phyloP scores from a whole-genome alignment of 2,329 filamentous ascomycete species.

The Fusarium oligoseptatum region DNA sequence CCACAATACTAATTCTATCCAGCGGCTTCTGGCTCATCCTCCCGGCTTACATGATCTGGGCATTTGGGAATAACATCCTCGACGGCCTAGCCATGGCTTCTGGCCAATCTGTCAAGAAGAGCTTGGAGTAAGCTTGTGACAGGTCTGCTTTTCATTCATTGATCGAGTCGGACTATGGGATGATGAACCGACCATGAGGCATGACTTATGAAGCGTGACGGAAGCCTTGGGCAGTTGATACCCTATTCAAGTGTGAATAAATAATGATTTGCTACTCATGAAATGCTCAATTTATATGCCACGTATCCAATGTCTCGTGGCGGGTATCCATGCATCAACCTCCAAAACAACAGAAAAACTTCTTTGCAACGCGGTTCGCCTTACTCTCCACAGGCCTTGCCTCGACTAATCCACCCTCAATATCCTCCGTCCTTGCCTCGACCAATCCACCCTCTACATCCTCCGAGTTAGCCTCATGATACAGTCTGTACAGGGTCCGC shows the following conservation, averaged over 20 bases:
- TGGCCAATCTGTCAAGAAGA: conserved; percentile 46
- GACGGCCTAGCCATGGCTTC: conserved; percentile 58
- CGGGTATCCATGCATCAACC: background rate
- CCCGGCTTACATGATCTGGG: conserved; percentile 65
- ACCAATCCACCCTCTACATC: background rate
- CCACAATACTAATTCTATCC: background rate
- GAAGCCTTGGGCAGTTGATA: background rate
- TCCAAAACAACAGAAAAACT: background rate
- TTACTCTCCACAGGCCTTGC: background rate
- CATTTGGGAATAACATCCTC: conserved; percentile 63
- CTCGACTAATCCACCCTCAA: too few relatives aligned
- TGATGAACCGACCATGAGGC: conserved; percentile 10
- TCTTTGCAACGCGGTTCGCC: background rate
- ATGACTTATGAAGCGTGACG: conserved; percentile 6
- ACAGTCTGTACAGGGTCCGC: background rate
- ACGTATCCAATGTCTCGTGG: background rate
- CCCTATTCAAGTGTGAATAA: background rate
- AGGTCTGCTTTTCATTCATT: background rate
- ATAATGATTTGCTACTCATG: background rate
- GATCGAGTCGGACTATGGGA: background rate
- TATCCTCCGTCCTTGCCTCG: too few relatives aligned
- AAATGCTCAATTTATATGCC: background rate
- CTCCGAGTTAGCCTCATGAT: background rate
- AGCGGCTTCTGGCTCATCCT: conserved; percentile 70
- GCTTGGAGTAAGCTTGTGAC: background rate